Base-by-base conservation (phyloP, 1,284 basidiomycete genomes). In the Inonotus obliquus region DNA sequence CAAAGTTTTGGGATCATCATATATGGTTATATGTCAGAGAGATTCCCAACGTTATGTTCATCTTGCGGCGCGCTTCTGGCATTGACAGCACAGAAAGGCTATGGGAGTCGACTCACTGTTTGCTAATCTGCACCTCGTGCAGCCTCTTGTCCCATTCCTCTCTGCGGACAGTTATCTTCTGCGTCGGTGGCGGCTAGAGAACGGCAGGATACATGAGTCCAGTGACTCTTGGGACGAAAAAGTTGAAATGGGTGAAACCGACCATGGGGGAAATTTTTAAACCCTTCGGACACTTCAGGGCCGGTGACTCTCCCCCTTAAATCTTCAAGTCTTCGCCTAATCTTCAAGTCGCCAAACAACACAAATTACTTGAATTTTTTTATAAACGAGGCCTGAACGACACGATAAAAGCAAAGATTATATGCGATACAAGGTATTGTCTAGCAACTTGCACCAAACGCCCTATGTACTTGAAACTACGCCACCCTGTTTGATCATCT, bases 31-130 rank as follows among this genome's bases (percentile, higher is more conserved):
- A 63, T 67, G 75, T 92, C 90, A 84, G 90, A 88, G 91, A 92
- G 91, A 92, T 92, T 92, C 91, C 91, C 91, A 92, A 78, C 68
- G 73, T 74, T 60, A 81, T 74, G 76, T 73, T 87, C 85, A 84
- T 91, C 89, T 71, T 75, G 70, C 61, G 65, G 19, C 41, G 4
- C 41, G n/a, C n/a, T 17, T 9, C n/a, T n/a, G 17, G 41, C 17
- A 44, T 44, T 9, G 41, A 17, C 41, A 44, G 41, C 41, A 44
- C 17, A 44, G n/a, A 21, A 44, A 17, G 32, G 32, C 32, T 32
- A 65, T 38, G 38, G 47, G 39, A 44, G 41, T n/a, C 41, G 1
- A 84, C 88, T 85, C 81, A 91, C 89, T 84, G 75, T 78, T 91
- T 91, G n/a, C 86, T 78, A 44, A 90, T 81, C 59, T 82, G 81